These are phyloP conservation scores for Melampsora larici-populina DNA, from an alignment of 1,284 basidiomycete genomes.

Conservation along the genomic window DNA sequence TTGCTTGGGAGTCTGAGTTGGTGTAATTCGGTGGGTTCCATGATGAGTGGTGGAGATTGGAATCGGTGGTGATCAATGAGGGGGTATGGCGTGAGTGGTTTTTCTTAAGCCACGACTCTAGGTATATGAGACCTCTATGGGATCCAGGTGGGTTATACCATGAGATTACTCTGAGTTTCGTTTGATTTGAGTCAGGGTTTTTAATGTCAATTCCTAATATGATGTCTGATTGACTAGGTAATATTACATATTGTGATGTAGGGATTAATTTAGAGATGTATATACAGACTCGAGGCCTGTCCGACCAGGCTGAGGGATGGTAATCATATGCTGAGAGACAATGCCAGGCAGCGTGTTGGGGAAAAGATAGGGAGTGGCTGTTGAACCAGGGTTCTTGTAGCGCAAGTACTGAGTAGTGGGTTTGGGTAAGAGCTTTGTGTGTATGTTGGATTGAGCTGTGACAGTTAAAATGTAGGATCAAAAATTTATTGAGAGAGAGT, in stretches of 20 bases:
- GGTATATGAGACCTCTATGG: no score
- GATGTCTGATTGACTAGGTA: no score
- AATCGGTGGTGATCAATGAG: not conserved
- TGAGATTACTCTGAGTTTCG: no score
- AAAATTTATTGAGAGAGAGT: no score
- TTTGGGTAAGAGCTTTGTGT: not conserved
- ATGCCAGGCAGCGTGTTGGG: not conserved
- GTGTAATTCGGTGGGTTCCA: slow-evolving; percentile 9
- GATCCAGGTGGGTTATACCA: no score
- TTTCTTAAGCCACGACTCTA: not conserved
- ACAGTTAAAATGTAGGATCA: slow-evolving; percentile 2
- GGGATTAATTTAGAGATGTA: no score
- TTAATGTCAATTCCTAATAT: no score
- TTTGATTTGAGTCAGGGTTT: no score
- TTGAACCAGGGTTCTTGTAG: slow-evolving; percentile 26
- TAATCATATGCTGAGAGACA: no score
- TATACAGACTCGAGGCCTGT: no score
- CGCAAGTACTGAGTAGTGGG: not conserved
- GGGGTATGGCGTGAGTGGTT: not conserved
- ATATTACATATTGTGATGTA: no score
- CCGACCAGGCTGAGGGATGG: no score
- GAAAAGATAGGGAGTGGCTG: not conserved
- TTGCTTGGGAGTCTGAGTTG: not conserved
- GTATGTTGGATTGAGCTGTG: not conserved
- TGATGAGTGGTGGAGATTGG: slow-evolving; percentile 14